Evolutionary conservation across 306 rosid genomes (phyloP), one percentile per base, ranked within the genome.

Genomic region (Abrus pulchellus): DNA sequence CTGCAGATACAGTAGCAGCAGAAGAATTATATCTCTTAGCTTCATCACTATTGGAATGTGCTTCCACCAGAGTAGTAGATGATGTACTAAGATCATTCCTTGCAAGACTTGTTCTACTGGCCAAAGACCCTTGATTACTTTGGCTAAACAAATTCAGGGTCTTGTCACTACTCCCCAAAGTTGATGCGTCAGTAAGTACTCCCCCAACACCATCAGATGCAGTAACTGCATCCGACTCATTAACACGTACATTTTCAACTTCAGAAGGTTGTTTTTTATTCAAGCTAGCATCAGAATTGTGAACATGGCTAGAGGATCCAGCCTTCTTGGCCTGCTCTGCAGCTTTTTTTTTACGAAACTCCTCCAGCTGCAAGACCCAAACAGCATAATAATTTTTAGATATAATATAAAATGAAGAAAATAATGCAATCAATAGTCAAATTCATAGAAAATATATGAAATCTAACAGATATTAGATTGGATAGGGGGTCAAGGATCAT

Each of bases 281-380:
- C 48, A 62, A 72, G 76, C 87, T 78, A 74, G 67, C 65, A 79
- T 87, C 93, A 82, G 92, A 85, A 45, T 76, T 78, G 74, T 41
- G 55, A 67, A 8, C 78, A 63, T 83, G 82, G 83, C 82, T 76
- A 45, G 89, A 74, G 36, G 93, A 64, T 59, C 89, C 78, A 73
- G 88, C 74, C 84, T 90, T 93, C 91, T 93, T 96, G 30, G 79
- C 89, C 55, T 87, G 90, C 66, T 94, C 97, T 30, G 97, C 97
- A 5, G 97, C 98, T 78, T 89, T 95, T 87, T 90, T 95, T 91
- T 90, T 93, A 34, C 98, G 94, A 79, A 96, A 93, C 90, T 96
- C 99, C 79, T 96, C 99, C 66, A 93, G 80, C 99, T 96, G 90
- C 87, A 88, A 77, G 48, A 63, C 69, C 67, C 62, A 84, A 80